phyloP scores from a whole-genome alignment of 108 stramenopile species.

The Pelagomonas calceolata region DNA sequence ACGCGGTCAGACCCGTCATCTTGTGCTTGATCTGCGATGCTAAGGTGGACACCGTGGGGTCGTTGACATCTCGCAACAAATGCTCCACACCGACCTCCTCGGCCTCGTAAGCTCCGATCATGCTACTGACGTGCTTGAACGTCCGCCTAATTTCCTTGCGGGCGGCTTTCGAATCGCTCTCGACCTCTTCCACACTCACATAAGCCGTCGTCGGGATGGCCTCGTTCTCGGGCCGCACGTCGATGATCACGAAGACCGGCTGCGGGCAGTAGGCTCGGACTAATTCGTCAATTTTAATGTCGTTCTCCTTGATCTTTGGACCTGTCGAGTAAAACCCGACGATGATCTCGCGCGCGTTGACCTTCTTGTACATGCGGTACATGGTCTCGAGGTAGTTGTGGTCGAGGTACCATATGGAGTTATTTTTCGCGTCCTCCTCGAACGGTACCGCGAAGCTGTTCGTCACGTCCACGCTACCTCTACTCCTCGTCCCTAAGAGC shows the following conservation, averaged over 20 bases:
- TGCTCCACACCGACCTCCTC: constrained; percentile 99
- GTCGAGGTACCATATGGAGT: constrained; percentile 80
- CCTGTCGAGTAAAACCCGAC: constrained; percentile 88
- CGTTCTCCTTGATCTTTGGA: constrained; percentile 75
- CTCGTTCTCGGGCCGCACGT: constrained; percentile 81
- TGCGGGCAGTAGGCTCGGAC: constrained; percentile 60
- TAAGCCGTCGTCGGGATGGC: constrained; percentile 89
- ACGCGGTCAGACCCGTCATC: constrained; percentile 69
- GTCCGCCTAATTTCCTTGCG: constrained; percentile 64
- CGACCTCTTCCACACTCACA: constrained; percentile 73
- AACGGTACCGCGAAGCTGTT: constrained; percentile 98
- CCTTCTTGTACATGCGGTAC: constrained; percentile 29
- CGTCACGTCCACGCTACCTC: constrained; percentile 56
- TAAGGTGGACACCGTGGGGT: constrained; percentile 88
- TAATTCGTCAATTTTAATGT: constrained; percentile 71
- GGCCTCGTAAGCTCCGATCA: constrained; percentile 86
- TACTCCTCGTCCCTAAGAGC: constrained; percentile 35
- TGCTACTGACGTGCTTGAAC: constrained; percentile 83
- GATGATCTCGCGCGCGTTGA: constrained; percentile 74
- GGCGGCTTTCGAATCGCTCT: constrained; percentile 16
- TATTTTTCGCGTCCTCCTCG: constrained; percentile 70
- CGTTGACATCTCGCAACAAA: constrained; percentile 95
- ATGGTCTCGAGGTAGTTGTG: constrained; percentile 91
- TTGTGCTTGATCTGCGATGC: constrained; percentile 86
- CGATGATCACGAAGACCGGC: constrained; percentile 96